A percentile compares a stretch with the other conserved stretches of the same genome.
Evolutionary conservation across 306 rosid genomes (phyloP).

Genomic region (Cercis canadensis): DNA sequence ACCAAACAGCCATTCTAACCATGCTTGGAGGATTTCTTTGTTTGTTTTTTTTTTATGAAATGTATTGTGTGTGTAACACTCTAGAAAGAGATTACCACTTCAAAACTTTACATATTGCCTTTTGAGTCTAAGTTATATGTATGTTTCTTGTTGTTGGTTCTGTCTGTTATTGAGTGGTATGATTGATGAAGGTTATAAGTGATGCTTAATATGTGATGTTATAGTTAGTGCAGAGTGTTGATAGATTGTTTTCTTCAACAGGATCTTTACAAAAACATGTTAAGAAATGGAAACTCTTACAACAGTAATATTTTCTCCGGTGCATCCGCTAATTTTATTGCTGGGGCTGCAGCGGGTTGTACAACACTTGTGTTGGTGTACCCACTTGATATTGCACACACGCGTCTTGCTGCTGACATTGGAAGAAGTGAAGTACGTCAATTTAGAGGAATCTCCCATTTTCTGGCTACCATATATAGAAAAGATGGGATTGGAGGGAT

Average conservation of each 20-base stretch:
- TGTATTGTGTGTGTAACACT: no score
- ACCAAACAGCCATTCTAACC: no score
- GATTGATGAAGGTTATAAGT: slow-evolving; percentile 5
- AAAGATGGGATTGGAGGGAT: slow-evolving; percentile 79
- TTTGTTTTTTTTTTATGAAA: neutral
- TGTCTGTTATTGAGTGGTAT: slow-evolving; percentile 17
- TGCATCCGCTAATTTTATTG: slow-evolving; percentile 76
- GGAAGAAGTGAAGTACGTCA: slow-evolving; percentile 76
- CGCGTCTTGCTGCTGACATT: slow-evolving; percentile 95
- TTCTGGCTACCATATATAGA: slow-evolving; percentile 62
- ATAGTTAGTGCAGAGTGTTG: slow-evolving; percentile 17
- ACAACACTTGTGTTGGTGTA: slow-evolving; percentile 80
- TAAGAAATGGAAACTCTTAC: slow-evolving; percentile 59
- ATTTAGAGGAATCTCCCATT: slow-evolving; percentile 89
- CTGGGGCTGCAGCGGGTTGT: slow-evolving; percentile 95
- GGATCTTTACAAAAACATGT: slow-evolving; percentile 86
- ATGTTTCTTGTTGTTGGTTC: neutral
- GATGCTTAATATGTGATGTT: slow-evolving; percentile 15
- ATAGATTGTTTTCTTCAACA: slow-evolving; percentile 43
- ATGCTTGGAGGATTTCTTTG: no score
- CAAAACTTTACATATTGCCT: neutral
- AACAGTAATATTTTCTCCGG: slow-evolving; percentile 62
- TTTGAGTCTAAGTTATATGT: no score
- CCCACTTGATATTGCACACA: slow-evolving; percentile 95
- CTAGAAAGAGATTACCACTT: slow-evolving; percentile 10